phyloP scores from a whole-genome alignment of 768 basidiomycete genomes.

The Lepiota subincarnata region DNA sequence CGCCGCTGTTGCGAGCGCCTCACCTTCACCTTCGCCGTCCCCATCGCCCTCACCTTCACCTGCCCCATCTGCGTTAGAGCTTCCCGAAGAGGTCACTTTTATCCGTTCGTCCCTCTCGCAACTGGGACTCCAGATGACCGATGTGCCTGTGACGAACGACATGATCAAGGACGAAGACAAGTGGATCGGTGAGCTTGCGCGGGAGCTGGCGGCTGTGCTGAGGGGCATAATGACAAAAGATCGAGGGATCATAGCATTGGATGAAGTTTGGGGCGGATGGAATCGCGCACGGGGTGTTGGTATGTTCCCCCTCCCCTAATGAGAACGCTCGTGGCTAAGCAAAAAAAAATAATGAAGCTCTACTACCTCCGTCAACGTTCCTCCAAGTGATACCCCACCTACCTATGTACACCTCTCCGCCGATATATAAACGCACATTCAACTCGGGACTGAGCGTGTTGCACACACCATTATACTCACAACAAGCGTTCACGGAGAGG shows the following conservation, averaged over 20 bases:
- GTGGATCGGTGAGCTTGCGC: constrained; percentile 79
- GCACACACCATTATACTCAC: constrained; percentile 47
- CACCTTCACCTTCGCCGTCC: constrained; percentile 20
- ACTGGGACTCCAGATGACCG: constrained; percentile 74
- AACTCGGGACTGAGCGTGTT: constrained; percentile 43
- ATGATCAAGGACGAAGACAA: constrained; percentile 79
- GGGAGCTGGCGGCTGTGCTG: constrained; percentile 75
- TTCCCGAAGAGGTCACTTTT: constrained; percentile 82
- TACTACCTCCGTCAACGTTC: constrained; percentile 72
- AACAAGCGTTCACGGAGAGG: constrained; percentile 63
- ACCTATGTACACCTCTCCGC: constrained; percentile 65
- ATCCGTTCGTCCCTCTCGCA: constrained; percentile 88
- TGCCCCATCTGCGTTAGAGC: constrained; percentile 33
- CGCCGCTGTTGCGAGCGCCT: constrained; percentile 24
- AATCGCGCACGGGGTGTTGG: constrained; percentile 76
- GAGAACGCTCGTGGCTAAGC: too few species aligned
- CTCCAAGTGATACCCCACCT: constrained; percentile 32
- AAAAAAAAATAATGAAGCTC: too few species aligned
- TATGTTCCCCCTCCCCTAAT: constrained; percentile 56
- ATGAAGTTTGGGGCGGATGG: constrained; percentile 85
- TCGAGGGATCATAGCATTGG: constrained; percentile 79
- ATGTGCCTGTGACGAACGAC: constrained; percentile 82
- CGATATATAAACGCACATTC: constrained; percentile 66
- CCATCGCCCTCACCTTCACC: constrained; percentile 20
- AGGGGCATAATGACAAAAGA: constrained; percentile 64